Conservation (phyloP, 192 early-diverging fungal genomes). For the Coemansia sp. region DNA sequence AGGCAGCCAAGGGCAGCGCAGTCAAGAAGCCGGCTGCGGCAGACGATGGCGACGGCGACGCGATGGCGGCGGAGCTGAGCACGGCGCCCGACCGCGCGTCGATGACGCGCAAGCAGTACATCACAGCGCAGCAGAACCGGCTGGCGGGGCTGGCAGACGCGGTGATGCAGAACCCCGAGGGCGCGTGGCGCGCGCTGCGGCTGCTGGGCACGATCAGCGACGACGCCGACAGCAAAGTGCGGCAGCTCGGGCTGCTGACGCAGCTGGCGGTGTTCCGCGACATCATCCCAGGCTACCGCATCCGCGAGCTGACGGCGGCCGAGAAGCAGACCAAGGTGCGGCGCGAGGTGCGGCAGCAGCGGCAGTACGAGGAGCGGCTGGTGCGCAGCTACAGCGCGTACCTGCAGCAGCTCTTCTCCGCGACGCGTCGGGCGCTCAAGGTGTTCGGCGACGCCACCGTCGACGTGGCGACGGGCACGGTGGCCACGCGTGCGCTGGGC, state of each 20-base stretch:
- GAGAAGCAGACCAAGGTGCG: slow-evolving; percentile 75
- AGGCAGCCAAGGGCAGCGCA: slow-evolving; percentile 8
- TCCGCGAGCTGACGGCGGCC: slow-evolving; percentile 79
- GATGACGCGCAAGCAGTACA: slow-evolving; percentile 57
- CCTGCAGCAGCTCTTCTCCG: slow-evolving; percentile 68
- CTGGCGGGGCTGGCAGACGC: slow-evolving; percentile 76
- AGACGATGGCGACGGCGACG: slow-evolving; percentile 2
- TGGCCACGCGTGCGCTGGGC: slow-evolving; percentile 80
- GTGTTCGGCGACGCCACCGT: slow-evolving; percentile 24
- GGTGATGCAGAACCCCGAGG: slow-evolving; percentile 83
- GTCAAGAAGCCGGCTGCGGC: background rate
- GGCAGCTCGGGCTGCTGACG: slow-evolving; percentile 77
- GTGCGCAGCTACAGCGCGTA: slow-evolving; percentile 82
- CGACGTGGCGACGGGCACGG: slow-evolving; percentile 51
- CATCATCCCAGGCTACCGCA: slow-evolving; percentile 93
- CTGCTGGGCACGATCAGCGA: slow-evolving; percentile 63
- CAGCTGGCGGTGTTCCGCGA: slow-evolving; percentile 94
- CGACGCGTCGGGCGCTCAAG: slow-evolving; percentile 39
- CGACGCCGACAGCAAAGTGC: slow-evolving; percentile 62
- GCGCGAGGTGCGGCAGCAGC: slow-evolving; percentile 86
- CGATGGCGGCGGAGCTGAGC: background rate
- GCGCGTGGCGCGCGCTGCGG: slow-evolving; percentile 61
- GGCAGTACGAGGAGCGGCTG: slow-evolving; percentile 81
- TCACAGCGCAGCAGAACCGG: slow-evolving; percentile 68
- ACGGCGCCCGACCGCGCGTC: slow-evolving; percentile 39